phyloP scores from a whole-genome alignment of 1,284 basidiomycete species.

The Tilletia caries region DNA sequence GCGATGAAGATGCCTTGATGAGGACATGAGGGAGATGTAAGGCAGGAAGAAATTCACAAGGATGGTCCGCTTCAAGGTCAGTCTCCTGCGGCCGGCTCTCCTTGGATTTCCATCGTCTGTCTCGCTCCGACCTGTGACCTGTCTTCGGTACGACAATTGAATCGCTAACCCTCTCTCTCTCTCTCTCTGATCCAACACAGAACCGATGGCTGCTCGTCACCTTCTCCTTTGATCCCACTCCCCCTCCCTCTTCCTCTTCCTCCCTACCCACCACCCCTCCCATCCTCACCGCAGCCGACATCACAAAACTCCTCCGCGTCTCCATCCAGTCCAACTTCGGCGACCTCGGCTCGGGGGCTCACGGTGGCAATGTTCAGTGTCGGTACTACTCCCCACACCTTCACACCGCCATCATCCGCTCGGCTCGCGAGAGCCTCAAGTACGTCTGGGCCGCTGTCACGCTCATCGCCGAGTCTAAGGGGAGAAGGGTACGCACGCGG shows the following conservation, averaged over 20 bases:
- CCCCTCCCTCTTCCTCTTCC: not conserved
- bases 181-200: not conserved
- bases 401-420: conserved; percentile 33
- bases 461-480: conserved; percentile 19
- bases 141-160: too few relatives aligned
- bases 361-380: conserved; percentile 29
- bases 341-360: conserved; percentile 29
- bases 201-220: conserved; percentile 11
- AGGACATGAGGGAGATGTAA: too few relatives aligned
- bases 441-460: conserved; percentile 34
- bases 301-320: conserved; percentile 28
- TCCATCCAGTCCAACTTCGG: conserved; percentile 32
- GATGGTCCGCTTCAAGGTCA: conserved; percentile 10
- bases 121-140: too few relatives aligned
- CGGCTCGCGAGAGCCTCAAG: conserved; percentile 29
- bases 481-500: conserved; percentile 20
- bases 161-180: not conserved
- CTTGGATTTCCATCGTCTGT: too few relatives aligned
- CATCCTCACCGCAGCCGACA: conserved; percentile 23
- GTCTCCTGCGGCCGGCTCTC: not conserved
- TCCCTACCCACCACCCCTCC: not conserved
- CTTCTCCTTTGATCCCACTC: conserved; percentile 4
- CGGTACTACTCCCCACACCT: conserved; percentile 34
- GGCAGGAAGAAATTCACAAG: too few relatives aligned
- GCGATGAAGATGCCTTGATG: too few relatives aligned